Conservation (phyloP, 345 rosid genomes). For the Eucalyptus erythrocorys region DNA sequence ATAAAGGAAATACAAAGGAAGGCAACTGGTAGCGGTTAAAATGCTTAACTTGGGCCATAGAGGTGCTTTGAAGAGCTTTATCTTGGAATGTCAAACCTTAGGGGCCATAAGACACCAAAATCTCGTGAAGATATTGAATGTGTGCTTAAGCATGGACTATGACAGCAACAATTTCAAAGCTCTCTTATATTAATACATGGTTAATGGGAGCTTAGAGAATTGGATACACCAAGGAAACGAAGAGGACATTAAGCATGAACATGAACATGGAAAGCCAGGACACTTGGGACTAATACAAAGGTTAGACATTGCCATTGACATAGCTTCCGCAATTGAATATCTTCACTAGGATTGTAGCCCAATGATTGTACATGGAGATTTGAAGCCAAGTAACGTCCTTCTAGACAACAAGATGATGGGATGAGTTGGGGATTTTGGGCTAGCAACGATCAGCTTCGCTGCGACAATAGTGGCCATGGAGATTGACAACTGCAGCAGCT, state of each 20-base stretch:
- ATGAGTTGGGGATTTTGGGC: not conserved
- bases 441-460: rapidly evolving
- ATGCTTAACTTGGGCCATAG: not conserved
- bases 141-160: not conserved
- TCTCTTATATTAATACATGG: not conserved
- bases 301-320: not conserved
- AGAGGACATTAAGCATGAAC: not conserved
- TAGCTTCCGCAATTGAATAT: not conserved
- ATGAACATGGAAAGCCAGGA: not conserved
- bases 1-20: not conserved
- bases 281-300: not conserved
- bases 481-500: rapidly evolving
- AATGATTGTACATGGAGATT: not conserved
- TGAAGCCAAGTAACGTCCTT: not conserved
- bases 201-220: not conserved
- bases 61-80: not conserved
- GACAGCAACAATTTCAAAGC: not conserved
- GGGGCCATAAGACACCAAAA: not conserved
- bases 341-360: not conserved
- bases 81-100: not conserved
- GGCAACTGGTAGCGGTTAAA: not conserved
- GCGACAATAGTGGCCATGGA: not conserved
- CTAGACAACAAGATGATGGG: not conserved
- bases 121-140: not conserved
- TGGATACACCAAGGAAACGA: not conserved